phyloP scores from a whole-genome alignment of 495 filamentous ascomycete genomes.

The Talaromyces stipitatus region DNA sequence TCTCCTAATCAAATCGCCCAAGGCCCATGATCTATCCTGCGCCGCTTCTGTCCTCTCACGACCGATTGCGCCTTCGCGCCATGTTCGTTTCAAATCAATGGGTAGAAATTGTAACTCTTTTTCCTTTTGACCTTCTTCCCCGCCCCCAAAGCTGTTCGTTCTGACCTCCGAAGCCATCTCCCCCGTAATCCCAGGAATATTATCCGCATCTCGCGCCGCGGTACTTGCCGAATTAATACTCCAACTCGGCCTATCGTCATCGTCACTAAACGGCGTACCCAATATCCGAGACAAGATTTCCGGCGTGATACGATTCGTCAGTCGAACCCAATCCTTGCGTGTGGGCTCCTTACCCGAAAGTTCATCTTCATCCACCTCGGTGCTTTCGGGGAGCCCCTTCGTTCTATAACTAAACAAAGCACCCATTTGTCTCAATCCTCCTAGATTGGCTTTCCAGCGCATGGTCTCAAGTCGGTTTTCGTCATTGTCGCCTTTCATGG shows the following conservation, averaged over 20 bases:
- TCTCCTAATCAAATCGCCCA: slow-evolving; percentile 44
- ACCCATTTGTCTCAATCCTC: slow-evolving; percentile 32
- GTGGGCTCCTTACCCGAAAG: slow-evolving; percentile 26
- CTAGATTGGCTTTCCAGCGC: slow-evolving; percentile 34
- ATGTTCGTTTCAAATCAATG: slow-evolving; percentile 52
- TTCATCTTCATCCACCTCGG: slow-evolving; percentile 10
- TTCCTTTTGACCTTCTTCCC: slow-evolving; percentile 22
- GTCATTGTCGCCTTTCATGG: slow-evolving; percentile 18
- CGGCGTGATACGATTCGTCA: slow-evolving; percentile 35
- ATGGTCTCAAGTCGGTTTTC: slow-evolving; percentile 25
- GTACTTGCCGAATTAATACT: slow-evolving; percentile 39
- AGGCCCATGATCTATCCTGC: slow-evolving; percentile 64
- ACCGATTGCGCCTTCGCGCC: slow-evolving; percentile 61
- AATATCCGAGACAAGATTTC: slow-evolving; percentile 31
- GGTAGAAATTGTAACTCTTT: slow-evolving; percentile 38
- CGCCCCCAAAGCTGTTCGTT: not conserved
- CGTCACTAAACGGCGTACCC: slow-evolving; percentile 27
- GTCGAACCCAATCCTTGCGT: slow-evolving; percentile 29
- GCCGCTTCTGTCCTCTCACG: slow-evolving; percentile 64
- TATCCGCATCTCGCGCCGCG: slow-evolving; percentile 36
- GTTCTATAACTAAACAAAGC: slow-evolving; percentile 36
- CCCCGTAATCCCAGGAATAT: slow-evolving; percentile 41
- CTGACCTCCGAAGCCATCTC: slow-evolving; percentile 5
- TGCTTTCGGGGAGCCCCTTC: slow-evolving; percentile 18
- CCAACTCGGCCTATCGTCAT: slow-evolving; percentile 34